Evolutionary conservation across 2,329 filamentous ascomycete species (phyloP).

Genomic region (Madurella fahalii): DNA sequence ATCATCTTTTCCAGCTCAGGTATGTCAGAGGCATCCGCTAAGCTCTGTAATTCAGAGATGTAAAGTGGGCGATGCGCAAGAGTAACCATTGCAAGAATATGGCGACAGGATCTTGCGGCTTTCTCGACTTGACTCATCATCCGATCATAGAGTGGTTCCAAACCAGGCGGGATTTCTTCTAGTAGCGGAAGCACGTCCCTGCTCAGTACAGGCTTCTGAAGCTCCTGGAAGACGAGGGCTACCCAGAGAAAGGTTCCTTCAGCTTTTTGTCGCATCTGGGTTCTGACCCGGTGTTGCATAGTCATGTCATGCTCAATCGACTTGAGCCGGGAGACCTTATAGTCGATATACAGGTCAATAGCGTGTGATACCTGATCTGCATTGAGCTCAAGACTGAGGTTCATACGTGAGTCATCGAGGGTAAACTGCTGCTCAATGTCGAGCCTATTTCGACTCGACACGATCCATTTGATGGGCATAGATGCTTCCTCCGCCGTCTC

Average conservation of each 20-base stretch:
- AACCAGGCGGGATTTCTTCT: slow-evolving; percentile 13
- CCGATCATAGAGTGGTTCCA: slow-evolving; percentile 13
- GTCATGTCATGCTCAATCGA: slow-evolving; percentile 26
- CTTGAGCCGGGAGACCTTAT: slow-evolving; percentile 31
- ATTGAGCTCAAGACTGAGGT: slow-evolving; percentile 39
- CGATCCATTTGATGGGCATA: slow-evolving; percentile 38
- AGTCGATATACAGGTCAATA: slow-evolving; percentile 36
- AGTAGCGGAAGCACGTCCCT: slow-evolving; percentile 7
- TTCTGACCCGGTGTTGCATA: slow-evolving; percentile 17
- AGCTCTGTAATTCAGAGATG: slow-evolving; percentile 10
- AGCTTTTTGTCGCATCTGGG: slow-evolving; percentile 27
- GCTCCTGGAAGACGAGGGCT: slow-evolving; percentile 36
- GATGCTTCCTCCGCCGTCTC: slow-evolving; percentile 19
- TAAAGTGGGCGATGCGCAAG: slow-evolving; percentile 13
- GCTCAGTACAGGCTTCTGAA: slow-evolving; percentile 23
- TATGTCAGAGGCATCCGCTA: neutral
- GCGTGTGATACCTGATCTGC: slow-evolving; percentile 27
- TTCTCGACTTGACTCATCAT: slow-evolving; percentile 12
- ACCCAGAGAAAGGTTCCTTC: slow-evolving; percentile 44
- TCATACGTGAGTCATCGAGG: slow-evolving; percentile 2
- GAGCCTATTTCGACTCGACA: slow-evolving; percentile 41
- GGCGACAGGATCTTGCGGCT: slow-evolving; percentile 8
- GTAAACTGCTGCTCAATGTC: slow-evolving; percentile 33
- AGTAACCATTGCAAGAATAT: slow-evolving; percentile 12
- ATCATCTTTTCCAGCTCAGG: slow-evolving; percentile 12